Conservation (phyloP, 441 rosid species). For the Arabidopsis lyrata region DNA sequence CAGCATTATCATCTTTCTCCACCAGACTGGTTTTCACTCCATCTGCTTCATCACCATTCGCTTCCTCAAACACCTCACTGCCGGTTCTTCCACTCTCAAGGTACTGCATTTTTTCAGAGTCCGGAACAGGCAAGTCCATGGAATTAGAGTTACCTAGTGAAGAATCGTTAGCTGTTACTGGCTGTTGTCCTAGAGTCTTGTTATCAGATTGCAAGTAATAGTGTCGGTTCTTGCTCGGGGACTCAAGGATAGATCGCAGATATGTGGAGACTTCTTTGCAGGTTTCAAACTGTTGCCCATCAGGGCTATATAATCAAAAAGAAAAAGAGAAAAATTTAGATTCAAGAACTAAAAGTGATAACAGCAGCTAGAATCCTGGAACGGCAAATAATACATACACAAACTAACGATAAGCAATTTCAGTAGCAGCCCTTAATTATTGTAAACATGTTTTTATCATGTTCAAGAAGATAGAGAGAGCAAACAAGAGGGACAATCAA, state of each 20-base stretch:
- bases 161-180: constrained; percentile 22
- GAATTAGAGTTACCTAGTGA: constrained; percentile 11
- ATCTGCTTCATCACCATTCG: constrained; percentile 10
- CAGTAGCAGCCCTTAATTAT: background rate
- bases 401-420: background rate
- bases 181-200: constrained; percentile 22
- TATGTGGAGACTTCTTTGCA: constrained; percentile 60
- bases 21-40: constrained; percentile 13
- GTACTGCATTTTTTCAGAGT: constrained; percentile 8
- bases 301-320: constrained; percentile 50
- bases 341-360: constrained; percentile 1
- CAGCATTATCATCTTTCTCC: constrained; percentile 17
- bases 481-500: constrained; percentile 4
- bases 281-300: constrained; percentile 60
- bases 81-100: background rate
- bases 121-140: constrained; percentile 13
- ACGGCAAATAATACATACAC: background rate
- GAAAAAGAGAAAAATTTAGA: background rate
- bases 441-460: constrained; percentile 1
- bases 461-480: constrained; percentile 1
- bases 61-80: constrained; percentile 23
- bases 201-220: constrained; percentile 28
- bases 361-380: constrained; percentile 8
- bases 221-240: constrained; percentile 43
- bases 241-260: constrained; percentile 46